A percentile compares a stretch with the other conserved stretches of the same genome.
Conservation (phyloP, 2,329 filamentous ascomycete genomes). For the Epichloe elymi region DNA sequence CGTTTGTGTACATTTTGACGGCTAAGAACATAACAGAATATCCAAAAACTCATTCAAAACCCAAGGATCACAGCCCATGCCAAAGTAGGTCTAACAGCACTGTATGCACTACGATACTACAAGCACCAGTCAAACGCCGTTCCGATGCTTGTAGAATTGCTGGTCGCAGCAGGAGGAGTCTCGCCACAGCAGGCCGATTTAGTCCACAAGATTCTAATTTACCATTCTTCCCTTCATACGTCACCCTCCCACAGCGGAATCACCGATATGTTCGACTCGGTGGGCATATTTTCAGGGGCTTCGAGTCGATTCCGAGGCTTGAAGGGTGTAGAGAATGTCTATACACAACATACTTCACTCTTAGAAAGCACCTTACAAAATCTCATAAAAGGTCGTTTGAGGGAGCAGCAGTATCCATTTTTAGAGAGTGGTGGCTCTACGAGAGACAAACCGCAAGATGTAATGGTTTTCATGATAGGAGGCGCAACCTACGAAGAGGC, state of each 20-base stretch:
- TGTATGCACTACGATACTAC: constrained; percentile 90
- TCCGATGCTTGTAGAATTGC: constrained; percentile 73
- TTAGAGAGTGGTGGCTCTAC: constrained; percentile 78
- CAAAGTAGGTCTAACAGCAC: constrained; percentile 78
- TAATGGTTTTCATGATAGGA: constrained; percentile 88
- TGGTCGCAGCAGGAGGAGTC: constrained; percentile 73
- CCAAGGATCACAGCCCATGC: constrained; percentile 64
- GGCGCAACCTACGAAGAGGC: constrained; percentile 95
- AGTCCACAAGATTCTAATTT: constrained; percentile 69
- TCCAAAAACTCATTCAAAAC: constrained; percentile 77
- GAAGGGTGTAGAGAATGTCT: constrained; percentile 97
- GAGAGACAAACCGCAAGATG: constrained; percentile 90
- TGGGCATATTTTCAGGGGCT: constrained; percentile 81
- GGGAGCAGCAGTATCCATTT: constrained; percentile 83
- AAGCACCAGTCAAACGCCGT: constrained; percentile 75
- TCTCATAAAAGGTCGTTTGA: constrained; percentile 79
- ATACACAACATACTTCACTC: constrained; percentile 89
- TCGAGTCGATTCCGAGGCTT: constrained; percentile 83
- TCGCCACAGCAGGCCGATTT: constrained; percentile 62
- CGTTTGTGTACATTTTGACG: not conserved
- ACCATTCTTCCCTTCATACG: constrained; percentile 76
- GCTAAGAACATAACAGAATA: constrained; percentile 38
- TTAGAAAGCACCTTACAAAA: constrained; percentile 82
- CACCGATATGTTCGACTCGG: constrained; percentile 81
- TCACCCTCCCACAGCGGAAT: constrained; percentile 65